phyloP scores from a whole-genome alignment of 1,284 basidiomycete species.

The Papiliotrema flavescens region DNA sequence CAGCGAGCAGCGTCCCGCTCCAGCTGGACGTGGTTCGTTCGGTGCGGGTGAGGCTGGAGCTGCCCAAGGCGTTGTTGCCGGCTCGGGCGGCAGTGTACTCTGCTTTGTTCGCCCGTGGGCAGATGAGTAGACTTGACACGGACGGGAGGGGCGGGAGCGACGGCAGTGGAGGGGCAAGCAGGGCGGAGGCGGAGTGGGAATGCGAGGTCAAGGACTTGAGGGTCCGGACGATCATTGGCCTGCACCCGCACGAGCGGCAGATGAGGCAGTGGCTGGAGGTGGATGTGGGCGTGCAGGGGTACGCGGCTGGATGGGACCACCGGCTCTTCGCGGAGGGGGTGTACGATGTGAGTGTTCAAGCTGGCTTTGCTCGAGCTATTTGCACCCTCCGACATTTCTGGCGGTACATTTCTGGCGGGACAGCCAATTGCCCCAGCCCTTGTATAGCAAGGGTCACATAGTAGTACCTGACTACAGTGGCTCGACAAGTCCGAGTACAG shows the following conservation, averaged over 20 bases:
- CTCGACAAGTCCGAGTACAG: conserved; percentile 57
- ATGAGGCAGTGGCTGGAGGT: conserved; percentile 67
- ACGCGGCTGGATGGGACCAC: conserved; percentile 45
- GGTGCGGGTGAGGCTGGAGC: conserved; percentile 17
- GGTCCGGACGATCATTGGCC: conserved; percentile 64
- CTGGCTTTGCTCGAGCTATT: too few species aligned
- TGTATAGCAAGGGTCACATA: neutral
- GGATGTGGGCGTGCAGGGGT: conserved; percentile 53
- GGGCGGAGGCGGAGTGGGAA: conserved; percentile 4
- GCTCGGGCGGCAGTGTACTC: conserved; percentile 24
- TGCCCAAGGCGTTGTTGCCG: conserved; percentile 37
- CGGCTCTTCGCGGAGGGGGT: conserved; percentile 49
- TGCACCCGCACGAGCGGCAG: conserved; percentile 67
- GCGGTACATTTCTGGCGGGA: too few species aligned
- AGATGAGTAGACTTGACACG: too few species aligned
- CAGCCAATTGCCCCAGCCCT: too few species aligned
- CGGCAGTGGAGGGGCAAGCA: neutral
- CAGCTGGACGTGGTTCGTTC: conserved; percentile 22
- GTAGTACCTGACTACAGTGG: conserved; percentile 32
- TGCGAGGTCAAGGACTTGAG: conserved; percentile 54
- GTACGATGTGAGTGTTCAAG: conserved; percentile 52
- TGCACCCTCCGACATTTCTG: too few species aligned
- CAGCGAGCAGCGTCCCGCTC: conserved; percentile 17
- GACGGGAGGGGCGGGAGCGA: neutral
- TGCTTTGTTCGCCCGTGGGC: neutral